Base-by-base conservation (phyloP, 495 filamentous ascomycete species). In the Aspergillus heteromorphus region DNA sequence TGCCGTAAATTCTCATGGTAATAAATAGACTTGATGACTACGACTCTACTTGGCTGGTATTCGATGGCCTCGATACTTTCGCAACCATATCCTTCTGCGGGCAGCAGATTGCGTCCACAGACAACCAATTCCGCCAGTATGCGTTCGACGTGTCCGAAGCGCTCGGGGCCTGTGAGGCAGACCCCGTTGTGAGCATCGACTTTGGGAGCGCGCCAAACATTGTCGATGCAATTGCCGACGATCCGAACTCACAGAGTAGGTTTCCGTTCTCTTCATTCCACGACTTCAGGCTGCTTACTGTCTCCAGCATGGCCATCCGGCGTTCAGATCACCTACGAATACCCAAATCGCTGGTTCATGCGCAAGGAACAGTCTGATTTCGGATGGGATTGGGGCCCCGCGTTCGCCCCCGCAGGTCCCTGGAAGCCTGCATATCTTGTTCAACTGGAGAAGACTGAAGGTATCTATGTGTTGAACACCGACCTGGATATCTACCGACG, bases 111-210 rank as follows among this genome's bases (percentile, higher is more conserved):
- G 86, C 79, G 4, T 74, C 75, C 2, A 87, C 85, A 0, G 77
- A 86, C 61, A 89, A 87, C 55, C 85, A 89, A 63, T 89, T 88
- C 56, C 80, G 84, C 4, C 84, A 88, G 57, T 89, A 83, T 58
- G 73, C 76, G n/a, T 88, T 87, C 55, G 77, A 89, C 41, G 73
- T 88, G 5, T 81, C 84, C 1, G 60, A 73, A 19, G 67, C 77
- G 8, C 51, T 87, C 14, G 56, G 49, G 7, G 58, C 58, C 1
- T 87, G 83, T 68, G 62, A 68, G 5, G 58, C 51, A 0, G 59
- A 65, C 19, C 72, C 79, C 3, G 60, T 58, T 14, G 59, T 79
- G 54, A 77, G 67, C 45, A 77, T 80, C 52, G 74, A 80, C 49
- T 87, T 82, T 61, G 82, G 76, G 48, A 85, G 76, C 55, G 79